These are phyloP conservation scores for Solanum pimpinellifolium DNA, from an alignment of 257 asterid species.

Conservation along the genomic window DNA sequence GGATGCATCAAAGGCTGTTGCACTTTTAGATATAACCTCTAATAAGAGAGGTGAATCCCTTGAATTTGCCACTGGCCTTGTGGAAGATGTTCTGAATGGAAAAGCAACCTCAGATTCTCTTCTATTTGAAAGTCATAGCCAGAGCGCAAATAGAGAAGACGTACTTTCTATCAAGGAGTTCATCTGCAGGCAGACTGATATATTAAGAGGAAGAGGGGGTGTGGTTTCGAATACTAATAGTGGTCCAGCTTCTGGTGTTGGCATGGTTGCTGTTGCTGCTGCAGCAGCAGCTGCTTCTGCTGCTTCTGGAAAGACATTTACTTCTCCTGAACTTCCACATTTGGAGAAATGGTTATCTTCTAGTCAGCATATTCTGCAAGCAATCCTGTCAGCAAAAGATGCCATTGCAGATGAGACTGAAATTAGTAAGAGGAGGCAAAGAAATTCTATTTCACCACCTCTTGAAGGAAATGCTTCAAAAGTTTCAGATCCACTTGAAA, in stretches of 20 bases:
- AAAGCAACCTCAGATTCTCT: constrained; percentile 87
- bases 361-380: constrained; percentile 51
- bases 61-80: constrained; percentile 65
- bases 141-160: constrained; percentile 54
- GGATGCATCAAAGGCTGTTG: constrained; percentile 78
- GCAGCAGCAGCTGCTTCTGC: constrained; percentile 92
- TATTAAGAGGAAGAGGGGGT: constrained; percentile 74
- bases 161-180: constrained; percentile 72
- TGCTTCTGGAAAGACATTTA: constrained; percentile 43
- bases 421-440: constrained; percentile 12
- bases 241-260: constrained; percentile 58
- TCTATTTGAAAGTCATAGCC: constrained; percentile 65
- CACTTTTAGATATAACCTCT: constrained; percentile 54
- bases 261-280: constrained; percentile 93
- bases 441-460: constrained; percentile 16
- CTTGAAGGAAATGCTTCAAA: constrained; percentile 25
- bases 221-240: constrained; percentile 34
- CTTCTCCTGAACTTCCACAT: constrained; percentile 72
- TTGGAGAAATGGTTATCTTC: constrained; percentile 73
- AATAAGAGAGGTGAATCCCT: constrained; percentile 72
- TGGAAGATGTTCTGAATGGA: constrained; percentile 67
- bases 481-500: constrained; percentile 33
- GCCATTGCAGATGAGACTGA: constrained; percentile 19
- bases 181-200: constrained; percentile 63
- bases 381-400: constrained; percentile 49